phyloP scores from a whole-genome alignment of 805 yeast genomes.

The Saccharomycopsis lassenensis region DNA sequence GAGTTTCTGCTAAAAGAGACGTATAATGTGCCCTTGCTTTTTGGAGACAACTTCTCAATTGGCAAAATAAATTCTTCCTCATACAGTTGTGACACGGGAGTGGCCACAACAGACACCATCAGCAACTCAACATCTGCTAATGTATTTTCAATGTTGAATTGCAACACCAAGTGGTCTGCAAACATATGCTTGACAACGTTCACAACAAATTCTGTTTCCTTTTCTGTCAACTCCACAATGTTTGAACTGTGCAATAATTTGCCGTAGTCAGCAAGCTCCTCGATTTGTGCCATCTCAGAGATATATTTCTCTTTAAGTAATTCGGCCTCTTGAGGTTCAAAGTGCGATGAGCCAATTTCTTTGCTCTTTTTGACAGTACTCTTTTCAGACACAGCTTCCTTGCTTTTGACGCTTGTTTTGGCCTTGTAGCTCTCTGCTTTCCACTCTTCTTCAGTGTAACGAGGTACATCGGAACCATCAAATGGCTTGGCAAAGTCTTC shows the following conservation, averaged over 20 bases:
- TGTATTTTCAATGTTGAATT: constrained; percentile 79
- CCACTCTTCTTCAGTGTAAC: constrained; percentile 53
- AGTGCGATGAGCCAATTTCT: constrained; percentile 20
- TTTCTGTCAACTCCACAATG: constrained; percentile 66
- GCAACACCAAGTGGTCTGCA: constrained; percentile 60
- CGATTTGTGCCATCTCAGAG: constrained; percentile 56
- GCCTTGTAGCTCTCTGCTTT: constrained; percentile 51
- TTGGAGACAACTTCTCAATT: constrained; percentile 60
- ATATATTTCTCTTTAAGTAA: constrained; percentile 54
- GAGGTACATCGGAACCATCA: constrained; percentile 60
- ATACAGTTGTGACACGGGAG: constrained; percentile 45
- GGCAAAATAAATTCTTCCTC: constrained; percentile 67
- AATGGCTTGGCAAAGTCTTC: constrained; percentile 45
- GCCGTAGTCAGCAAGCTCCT: constrained; percentile 69
- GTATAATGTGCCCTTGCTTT: constrained; percentile 61
- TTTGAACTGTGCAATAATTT: constrained; percentile 59
- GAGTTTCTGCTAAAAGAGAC: constrained; percentile 59
- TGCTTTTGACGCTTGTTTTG: constrained; percentile 27
- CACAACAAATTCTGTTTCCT: constrained; percentile 88
- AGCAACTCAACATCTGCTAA: constrained; percentile 66
- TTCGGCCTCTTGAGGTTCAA: constrained; percentile 21
- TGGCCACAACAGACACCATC: constrained; percentile 61
- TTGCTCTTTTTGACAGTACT: constrained; percentile 18
- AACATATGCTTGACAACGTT: constrained; percentile 76
- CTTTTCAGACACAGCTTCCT: not conserved